phyloP scores from a whole-genome alignment of 768 basidiomycete genomes.

The Solioccasus polychromus region DNA sequence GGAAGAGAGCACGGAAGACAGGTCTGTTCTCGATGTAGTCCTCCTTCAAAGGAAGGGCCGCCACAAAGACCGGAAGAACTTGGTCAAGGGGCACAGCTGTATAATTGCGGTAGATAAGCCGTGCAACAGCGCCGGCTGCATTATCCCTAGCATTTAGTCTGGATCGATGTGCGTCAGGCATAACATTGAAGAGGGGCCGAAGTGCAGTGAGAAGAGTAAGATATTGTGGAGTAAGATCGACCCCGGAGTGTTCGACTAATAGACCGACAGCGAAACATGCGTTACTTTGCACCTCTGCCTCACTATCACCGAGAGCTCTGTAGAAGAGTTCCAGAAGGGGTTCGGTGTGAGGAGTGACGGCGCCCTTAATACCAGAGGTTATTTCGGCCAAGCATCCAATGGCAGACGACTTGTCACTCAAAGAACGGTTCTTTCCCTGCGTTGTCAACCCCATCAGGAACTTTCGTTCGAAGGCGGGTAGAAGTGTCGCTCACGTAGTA shows the following conservation, averaged over 20 bases:
- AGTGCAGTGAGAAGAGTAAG: conserved; percentile 73
- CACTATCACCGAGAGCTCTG: conserved; percentile 75
- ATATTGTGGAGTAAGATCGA: conserved; percentile 83
- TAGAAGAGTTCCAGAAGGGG: conserved; percentile 82
- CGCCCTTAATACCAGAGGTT: conserved; percentile 84
- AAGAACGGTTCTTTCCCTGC: conserved; percentile 81
- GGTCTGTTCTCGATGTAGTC: conserved; percentile 90
- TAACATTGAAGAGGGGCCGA: conserved; percentile 73
- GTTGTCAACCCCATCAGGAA: neutral
- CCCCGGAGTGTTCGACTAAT: conserved; percentile 79
- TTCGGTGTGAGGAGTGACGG: conserved; percentile 82
- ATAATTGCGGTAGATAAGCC: conserved; percentile 80
- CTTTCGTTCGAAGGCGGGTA: neutral
- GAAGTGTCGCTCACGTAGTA: conserved; percentile 69
- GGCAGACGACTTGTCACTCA: conserved; percentile 89
- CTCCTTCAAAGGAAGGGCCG: conserved; percentile 79
- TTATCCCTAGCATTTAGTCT: conserved; percentile 90
- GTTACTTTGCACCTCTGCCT: conserved; percentile 94
- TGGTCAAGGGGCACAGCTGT: conserved; percentile 83
- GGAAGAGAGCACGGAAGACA: conserved; percentile 86
- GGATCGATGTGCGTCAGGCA: conserved; percentile 59
- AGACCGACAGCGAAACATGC: conserved; percentile 93
- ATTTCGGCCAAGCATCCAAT: conserved; percentile 95
- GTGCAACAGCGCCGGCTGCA: conserved; percentile 89
- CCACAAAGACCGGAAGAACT: conserved; percentile 82